phyloP scores from a whole-genome alignment of 345 rosid species.

The Salix udensis region DNA sequence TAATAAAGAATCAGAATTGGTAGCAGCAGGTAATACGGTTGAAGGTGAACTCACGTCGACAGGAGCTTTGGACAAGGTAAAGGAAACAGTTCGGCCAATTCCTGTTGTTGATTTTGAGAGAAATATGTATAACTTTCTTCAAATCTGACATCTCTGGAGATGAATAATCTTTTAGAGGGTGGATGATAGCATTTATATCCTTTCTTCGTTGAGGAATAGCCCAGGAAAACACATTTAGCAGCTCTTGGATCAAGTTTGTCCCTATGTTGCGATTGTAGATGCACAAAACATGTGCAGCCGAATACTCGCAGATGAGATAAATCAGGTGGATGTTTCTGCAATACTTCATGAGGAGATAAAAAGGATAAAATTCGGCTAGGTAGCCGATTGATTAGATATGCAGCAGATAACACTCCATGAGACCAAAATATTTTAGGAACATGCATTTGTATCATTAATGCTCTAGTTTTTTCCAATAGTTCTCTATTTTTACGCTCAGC shows the following conservation, averaged over 20 bases:
- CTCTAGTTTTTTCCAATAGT: neutral
- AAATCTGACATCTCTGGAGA: neutral
- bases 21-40: too few relatives aligned
- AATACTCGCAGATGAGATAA: neutral
- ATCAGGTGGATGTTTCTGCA: neutral
- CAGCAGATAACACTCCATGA: neutral
- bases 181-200: neutral
- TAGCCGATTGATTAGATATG: neutral
- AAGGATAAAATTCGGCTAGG: neutral
- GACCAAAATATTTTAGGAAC: neutral
- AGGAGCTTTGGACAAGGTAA: too few relatives aligned
- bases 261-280: neutral
- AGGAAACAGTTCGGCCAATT: too few relatives aligned
- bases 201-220: neutral
- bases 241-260: neutral
- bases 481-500: neutral
- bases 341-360: neutral
- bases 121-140: too few relatives aligned
- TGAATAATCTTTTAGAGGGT: neutral
- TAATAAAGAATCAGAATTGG: fast-evolving
- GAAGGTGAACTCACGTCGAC: too few relatives aligned
- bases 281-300: neutral
- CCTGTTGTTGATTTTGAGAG: too few relatives aligned
- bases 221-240: neutral
- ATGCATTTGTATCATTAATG: neutral